Evolutionary conservation across 2,329 filamentous ascomycete species (phyloP).

Genomic region (Aspergillus alliaceus): DNA sequence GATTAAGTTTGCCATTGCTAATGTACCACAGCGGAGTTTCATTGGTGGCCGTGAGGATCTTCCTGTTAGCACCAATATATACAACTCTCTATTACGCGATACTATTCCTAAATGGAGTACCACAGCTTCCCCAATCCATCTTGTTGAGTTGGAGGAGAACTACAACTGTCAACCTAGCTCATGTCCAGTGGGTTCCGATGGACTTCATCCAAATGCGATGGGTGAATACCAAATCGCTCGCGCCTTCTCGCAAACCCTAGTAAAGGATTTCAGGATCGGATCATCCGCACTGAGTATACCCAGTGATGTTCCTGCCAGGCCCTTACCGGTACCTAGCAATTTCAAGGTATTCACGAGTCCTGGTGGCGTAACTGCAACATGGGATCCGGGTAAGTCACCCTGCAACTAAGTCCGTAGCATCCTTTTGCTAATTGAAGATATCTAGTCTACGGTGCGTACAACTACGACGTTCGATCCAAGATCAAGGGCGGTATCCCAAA

Average conservation of each 20-base stretch:
- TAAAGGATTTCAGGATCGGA: not conserved
- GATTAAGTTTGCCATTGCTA: not conserved
- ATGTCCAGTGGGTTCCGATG: constrained; percentile 1
- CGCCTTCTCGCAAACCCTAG: not conserved
- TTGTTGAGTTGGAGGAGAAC: not conserved
- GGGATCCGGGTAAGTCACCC: not conserved
- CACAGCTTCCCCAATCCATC: not conserved
- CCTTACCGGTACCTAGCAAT: not conserved
- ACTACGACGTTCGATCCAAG: not conserved
- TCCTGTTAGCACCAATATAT: not conserved
- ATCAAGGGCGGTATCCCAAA: not conserved
- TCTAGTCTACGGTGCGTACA: not conserved
- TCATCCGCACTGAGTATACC: not conserved
- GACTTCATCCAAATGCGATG: constrained; percentile 1
- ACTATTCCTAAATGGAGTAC: not conserved
- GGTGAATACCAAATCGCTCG: not conserved
- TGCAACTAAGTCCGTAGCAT: too few species aligned
- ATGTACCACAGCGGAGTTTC: not conserved
- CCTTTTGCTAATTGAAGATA: not conserved
- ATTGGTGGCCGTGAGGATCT: not conserved
- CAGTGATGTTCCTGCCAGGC: not conserved
- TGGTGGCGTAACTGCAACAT: not conserved
- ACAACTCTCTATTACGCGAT: not conserved
- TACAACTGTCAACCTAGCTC: not conserved
- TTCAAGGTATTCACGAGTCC: not conserved